Conservation (phyloP, 78 protist genomes). For the Dictyostelium firmibasis region DNA sequence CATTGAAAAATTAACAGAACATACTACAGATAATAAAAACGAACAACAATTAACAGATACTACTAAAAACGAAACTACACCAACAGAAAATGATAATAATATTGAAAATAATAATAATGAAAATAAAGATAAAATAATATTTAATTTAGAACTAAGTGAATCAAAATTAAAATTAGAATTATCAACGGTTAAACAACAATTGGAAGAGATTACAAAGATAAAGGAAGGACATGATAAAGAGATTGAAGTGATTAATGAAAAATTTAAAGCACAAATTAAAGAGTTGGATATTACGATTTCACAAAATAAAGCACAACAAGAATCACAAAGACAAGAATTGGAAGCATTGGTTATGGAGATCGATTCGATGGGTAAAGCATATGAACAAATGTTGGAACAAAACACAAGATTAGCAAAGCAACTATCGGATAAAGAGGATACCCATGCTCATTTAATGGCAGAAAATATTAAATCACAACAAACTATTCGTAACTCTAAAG, state of each 20-base stretch:
- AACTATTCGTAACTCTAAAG: conserved; percentile 47
- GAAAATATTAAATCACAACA: conserved; percentile 75
- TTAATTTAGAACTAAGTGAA: not conserved
- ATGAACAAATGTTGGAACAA: conserved; percentile 72
- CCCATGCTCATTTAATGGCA: conserved; percentile 75
- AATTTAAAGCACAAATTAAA: not conserved
- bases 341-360: conserved; percentile 65
- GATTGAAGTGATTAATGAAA: not conserved
- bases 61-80: no score
- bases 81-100: not conserved
- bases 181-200: not conserved
- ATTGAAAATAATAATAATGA: not conserved
- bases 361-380: conserved; percentile 60
- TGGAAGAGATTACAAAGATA: not conserved
- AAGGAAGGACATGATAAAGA: not conserved
- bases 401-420: conserved; percentile 32
- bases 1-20: not conserved
- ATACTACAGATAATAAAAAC: not conserved
- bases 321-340: conserved; percentile 43
- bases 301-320: not conserved
- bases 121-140: not conserved
- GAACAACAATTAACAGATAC: not conserved
- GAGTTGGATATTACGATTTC: not conserved
- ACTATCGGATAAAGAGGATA: conserved; percentile 76
- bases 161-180: conserved; percentile 17